Evolutionary conservation across 305 asterid species (phyloP).

Genomic region (Fraxinus platypoda): DNA sequence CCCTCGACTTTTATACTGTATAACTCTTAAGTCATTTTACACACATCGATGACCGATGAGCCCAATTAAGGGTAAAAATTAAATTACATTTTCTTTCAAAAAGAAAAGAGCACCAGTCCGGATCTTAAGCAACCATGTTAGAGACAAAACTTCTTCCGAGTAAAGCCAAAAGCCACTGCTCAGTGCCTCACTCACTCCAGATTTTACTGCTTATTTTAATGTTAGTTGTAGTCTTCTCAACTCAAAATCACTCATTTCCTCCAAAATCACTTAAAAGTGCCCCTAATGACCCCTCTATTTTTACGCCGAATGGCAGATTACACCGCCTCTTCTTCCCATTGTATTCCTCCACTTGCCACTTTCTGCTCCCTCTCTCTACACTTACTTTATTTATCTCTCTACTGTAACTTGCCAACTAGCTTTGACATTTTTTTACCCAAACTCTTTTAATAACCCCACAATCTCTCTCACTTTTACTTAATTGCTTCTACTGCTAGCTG

Average conservation of each 20-base stretch:
- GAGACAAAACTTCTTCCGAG: conserved; percentile 56
- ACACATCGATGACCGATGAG: background rate
- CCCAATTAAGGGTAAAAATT: background rate
- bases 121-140: conserved; percentile 58
- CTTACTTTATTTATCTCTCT: conserved; percentile 17
- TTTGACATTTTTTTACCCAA: background rate
- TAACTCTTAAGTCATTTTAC: background rate
- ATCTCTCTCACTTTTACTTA: background rate
- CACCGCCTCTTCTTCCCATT: conserved; percentile 79
- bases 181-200: background rate
- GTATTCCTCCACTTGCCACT: conserved; percentile 70
- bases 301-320: conserved; percentile 86
- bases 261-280: background rate
- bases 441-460: background rate
- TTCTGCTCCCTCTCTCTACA: conserved; percentile 10
- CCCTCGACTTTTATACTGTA: no score
- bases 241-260: background rate
- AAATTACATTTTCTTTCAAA: background rate
- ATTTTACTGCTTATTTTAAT: conserved; percentile 13
- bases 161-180: conserved; percentile 44
- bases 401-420: conserved; percentile 13
- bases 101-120: conserved; percentile 52
- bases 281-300: conserved; percentile 44
- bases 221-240: background rate
- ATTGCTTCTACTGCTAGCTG: background rate